Evolutionary conservation across 345 rosid genomes (phyloP).

Genomic region (Populus simonii): DNA sequence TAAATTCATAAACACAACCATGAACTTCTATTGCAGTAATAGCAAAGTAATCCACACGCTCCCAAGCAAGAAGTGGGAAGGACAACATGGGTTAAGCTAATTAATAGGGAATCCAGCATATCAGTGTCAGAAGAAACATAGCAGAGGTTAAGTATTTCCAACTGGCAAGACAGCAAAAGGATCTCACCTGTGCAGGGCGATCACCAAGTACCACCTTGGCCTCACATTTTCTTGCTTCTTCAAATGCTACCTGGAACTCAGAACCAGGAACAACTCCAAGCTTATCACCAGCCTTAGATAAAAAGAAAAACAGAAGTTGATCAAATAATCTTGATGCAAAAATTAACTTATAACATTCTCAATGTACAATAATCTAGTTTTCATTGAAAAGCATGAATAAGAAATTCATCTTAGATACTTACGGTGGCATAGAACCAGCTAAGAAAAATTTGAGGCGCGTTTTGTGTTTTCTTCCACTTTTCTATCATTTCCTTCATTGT

Average conservation of each 20-base stretch:
- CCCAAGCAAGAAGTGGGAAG: not conserved
- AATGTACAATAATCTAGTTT: not conserved
- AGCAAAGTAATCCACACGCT: not conserved
- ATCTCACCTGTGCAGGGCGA: conserved; percentile 79
- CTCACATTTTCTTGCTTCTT: conserved; percentile 81
- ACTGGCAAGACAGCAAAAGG: conserved; percentile 7
- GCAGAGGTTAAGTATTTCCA: not conserved
- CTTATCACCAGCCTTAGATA: conserved; percentile 59
- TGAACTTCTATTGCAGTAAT: not conserved
- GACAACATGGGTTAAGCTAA: not conserved
- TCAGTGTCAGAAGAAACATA: not conserved
- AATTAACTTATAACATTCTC: not conserved
- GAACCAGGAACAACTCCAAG: conserved; percentile 87
- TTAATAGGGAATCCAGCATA: not conserved
- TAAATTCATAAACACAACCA: not conserved
- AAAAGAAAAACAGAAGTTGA: conserved; percentile 3
- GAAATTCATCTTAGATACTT: not conserved
- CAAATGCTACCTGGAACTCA: conserved; percentile 88
- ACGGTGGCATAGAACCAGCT: conserved; percentile 97
- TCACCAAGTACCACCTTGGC: conserved; percentile 86
- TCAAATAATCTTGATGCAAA: not conserved
- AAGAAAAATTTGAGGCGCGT: conserved; percentile 75
- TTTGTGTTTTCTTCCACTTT: conserved; percentile 86
- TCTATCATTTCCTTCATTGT: conserved; percentile 84
- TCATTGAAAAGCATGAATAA: not conserved